Percentiles rank a stretch among this genome's conserved stretches.
Evolutionary conservation across 179 eudicot genomes (phyloP).

Genomic region (Camellia oleifera): DNA sequence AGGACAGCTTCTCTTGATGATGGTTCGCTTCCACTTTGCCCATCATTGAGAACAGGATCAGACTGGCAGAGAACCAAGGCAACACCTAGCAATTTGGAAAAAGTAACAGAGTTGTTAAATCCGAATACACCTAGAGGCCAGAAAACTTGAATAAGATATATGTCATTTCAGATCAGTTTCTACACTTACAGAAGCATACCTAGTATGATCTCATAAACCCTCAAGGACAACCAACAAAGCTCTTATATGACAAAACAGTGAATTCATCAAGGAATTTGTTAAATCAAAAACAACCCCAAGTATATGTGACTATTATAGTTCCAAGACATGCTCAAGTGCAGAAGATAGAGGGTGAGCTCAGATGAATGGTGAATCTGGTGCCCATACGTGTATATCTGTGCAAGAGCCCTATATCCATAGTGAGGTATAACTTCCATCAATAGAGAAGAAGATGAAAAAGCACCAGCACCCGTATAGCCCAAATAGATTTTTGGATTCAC

Average conservation of each 20-base stretch:
- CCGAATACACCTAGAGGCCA: neutral
- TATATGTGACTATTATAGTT: neutral
- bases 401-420: neutral
- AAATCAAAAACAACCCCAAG: neutral
- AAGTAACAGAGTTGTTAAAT: neutral
- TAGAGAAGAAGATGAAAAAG: neutral
- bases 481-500: too few relatives aligned
- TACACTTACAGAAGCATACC: neutral
- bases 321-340: neutral
- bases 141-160: neutral
- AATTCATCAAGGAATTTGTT: neutral
- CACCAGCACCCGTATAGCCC: too few relatives aligned
- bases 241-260: neutral
- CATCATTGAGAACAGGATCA: slow-evolving; percentile 90
- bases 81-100: slow-evolving; percentile 50
- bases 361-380: neutral
- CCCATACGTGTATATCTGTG: neutral
- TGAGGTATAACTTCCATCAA: neutral
- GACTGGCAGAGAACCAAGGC: slow-evolving; percentile 83
- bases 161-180: neutral
- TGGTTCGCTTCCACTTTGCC: slow-evolving; percentile 53
- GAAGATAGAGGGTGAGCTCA: neutral
- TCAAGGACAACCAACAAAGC: neutral
- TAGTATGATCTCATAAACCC: neutral
- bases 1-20: slow-evolving; percentile 56